A percentile compares a stretch with the other conserved stretches of the same genome.
Evolutionary conservation across 2,329 filamentous ascomycete genomes (phyloP).

Genomic region (Botrytis sinoallii): DNA sequence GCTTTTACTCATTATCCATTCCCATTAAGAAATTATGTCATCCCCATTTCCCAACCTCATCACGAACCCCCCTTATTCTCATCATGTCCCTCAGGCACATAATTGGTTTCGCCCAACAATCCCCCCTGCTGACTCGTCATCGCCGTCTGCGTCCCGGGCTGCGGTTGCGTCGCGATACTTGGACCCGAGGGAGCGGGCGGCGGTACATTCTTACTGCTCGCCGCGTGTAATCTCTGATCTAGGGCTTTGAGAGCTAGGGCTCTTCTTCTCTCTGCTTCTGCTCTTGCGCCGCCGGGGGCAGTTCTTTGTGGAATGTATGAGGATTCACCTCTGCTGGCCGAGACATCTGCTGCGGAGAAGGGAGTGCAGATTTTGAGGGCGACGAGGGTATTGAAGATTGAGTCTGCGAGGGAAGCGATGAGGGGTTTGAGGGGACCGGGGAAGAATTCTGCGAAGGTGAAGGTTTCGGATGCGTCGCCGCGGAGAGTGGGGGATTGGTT

Average conservation of each 20-base stretch:
- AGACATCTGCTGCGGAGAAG: slow-evolving; percentile 78
- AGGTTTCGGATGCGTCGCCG: slow-evolving; percentile 93
- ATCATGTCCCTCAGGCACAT: slow-evolving; percentile 60
- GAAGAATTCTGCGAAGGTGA: slow-evolving; percentile 95
- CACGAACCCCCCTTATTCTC: slow-evolving; percentile 1
- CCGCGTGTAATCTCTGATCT: slow-evolving; percentile 88
- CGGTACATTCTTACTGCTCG: slow-evolving; percentile 51
- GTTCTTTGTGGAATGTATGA: slow-evolving; percentile 43
- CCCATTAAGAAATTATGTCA: not conserved
- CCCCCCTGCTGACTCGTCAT: slow-evolving; percentile 28
- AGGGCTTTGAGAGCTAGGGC: slow-evolving; percentile 87
- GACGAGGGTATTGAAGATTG: slow-evolving; percentile 72
- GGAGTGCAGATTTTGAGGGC: slow-evolving; percentile 76
- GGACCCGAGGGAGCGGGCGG: slow-evolving; percentile 48
- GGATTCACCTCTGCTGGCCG: slow-evolving; percentile 64
- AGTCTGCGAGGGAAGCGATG: slow-evolving; percentile 68
- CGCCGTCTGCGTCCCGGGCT: slow-evolving; percentile 52
- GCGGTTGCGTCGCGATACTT: slow-evolving; percentile 56
- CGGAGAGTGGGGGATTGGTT: slow-evolving; percentile 62
- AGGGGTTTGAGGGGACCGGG: slow-evolving; percentile 78
- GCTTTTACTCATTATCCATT: not conserved
- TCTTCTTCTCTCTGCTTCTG: slow-evolving; percentile 86
- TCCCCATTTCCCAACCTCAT: not conserved
- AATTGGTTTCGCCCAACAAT: slow-evolving; percentile 66
- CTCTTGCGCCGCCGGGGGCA: slow-evolving; percentile 65